Evolutionary conservation across 768 basidiomycete species (phyloP).

Genomic region (Tubosaeta brunneosetosa): DNA sequence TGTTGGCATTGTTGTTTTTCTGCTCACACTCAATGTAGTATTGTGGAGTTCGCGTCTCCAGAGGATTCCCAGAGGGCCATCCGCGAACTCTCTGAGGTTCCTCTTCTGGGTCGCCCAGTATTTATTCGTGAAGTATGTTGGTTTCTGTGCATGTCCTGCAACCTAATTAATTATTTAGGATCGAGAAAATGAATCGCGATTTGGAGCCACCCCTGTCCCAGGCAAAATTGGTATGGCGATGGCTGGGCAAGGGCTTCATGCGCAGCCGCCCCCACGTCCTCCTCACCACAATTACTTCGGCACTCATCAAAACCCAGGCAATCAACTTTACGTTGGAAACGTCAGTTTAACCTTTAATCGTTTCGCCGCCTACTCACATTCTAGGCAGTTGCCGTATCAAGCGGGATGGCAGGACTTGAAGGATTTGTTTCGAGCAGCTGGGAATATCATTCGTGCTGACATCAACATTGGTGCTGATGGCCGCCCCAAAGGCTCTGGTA

Average conservation of each 20-base stretch:
- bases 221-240: conserved; percentile 96
- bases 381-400: conserved; percentile 78
- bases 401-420: conserved; percentile 99
- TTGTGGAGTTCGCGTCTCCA: conserved; percentile 89
- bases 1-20: background rate
- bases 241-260: conserved; percentile 83
- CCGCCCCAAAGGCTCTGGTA: conserved; percentile 94
- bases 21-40: conserved; percentile 46
- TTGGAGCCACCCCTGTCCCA: conserved; percentile 91
- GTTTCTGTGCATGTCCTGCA: background rate
- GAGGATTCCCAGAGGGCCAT: conserved; percentile 90
- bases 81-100: conserved; percentile 83
- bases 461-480: conserved; percentile 93
- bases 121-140: conserved; percentile 87
- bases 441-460: conserved; percentile 93
- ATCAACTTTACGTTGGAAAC: conserved; percentile 90
- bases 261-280: conserved; percentile 78
- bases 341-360: conserved; percentile 39
- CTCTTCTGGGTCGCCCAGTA: conserved; percentile 88
- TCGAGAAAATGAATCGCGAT: conserved; percentile 93
- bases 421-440: conserved; percentile 93
- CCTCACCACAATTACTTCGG: conserved; percentile 72
- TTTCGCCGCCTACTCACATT: conserved; percentile 2
- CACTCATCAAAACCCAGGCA: conserved; percentile 61
- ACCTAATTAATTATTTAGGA: conserved; percentile 49